Evolutionary conservation across 805 yeast species (phyloP).

Genomic region (Pichia phayaonensis): DNA sequence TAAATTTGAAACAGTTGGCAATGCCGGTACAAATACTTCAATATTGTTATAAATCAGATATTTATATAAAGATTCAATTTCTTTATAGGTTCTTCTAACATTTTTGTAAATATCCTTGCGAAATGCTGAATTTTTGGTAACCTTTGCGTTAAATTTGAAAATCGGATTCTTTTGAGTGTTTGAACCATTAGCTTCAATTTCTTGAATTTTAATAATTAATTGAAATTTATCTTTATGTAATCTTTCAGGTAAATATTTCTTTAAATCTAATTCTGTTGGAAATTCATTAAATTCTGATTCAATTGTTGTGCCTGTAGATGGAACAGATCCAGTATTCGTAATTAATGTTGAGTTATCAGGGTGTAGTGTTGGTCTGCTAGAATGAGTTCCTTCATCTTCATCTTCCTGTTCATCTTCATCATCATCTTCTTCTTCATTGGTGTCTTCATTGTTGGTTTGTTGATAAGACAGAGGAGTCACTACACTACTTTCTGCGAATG

Average conservation of each 20-base stretch:
- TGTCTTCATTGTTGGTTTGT: slow-evolving; percentile 48
- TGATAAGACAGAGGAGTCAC: slow-evolving; percentile 33
- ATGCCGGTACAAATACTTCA: slow-evolving; percentile 87
- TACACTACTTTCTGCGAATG: slow-evolving; percentile 44
- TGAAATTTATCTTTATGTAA: slow-evolving; percentile 32
- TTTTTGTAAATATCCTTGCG: slow-evolving; percentile 64
- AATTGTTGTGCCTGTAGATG: background rate
- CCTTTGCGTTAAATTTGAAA: slow-evolving; percentile 56
- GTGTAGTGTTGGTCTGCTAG: background rate
- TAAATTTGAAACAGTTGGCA: slow-evolving; percentile 68
- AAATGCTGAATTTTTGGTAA: slow-evolving; percentile 60
- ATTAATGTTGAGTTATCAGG: too few relatives aligned
- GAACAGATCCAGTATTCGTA: slow-evolving; percentile 9
- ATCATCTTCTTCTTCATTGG: background rate
- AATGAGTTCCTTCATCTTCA: too few relatives aligned
- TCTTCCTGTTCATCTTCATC: background rate
- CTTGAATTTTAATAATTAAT: slow-evolving; percentile 50
- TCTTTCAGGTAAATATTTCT: slow-evolving; percentile 44
- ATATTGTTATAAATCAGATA: slow-evolving; percentile 75
- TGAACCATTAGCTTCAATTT: slow-evolving; percentile 58
- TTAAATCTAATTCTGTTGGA: slow-evolving; percentile 35
- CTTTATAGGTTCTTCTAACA: slow-evolving; percentile 73
- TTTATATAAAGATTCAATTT: slow-evolving; percentile 66
- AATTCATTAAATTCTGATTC: slow-evolving; percentile 16
- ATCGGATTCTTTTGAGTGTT: slow-evolving; percentile 68